Percentiles rank a stretch among this genome's conserved stretches.
phyloP scores from a whole-genome alignment of 164 flowering plant genomes.

The Santalum album region DNA sequence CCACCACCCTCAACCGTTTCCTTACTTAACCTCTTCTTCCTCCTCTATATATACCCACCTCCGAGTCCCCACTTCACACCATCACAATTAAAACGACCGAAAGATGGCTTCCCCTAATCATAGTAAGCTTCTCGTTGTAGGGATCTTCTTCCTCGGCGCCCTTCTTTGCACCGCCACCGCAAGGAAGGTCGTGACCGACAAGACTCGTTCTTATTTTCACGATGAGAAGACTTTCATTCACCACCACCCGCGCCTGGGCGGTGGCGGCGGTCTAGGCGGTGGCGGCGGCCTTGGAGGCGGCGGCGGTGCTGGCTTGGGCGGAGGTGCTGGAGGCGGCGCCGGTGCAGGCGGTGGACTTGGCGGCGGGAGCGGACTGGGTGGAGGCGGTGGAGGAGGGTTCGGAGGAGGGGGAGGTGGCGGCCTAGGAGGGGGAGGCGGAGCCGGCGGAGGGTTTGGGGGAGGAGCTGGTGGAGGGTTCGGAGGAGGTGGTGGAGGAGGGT shows the following conservation, averaged over 20 bases:
- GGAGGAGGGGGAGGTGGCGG: constrained; percentile 21
- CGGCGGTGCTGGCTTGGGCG: no score
- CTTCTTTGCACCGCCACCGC: constrained; percentile 4
- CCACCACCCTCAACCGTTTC: no score
- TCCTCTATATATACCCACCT: no score
- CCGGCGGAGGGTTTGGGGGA: constrained; percentile 16
- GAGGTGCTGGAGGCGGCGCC: no score
- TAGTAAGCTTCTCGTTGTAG: constrained; percentile 19
- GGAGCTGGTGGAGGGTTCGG: constrained; percentile 24
- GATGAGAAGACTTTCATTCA: no score
- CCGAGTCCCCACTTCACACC: no score
- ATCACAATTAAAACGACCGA: no score
- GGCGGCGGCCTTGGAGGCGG: constrained; percentile 23
- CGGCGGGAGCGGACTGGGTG: constrained; percentile 16
- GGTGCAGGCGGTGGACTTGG: constrained; percentile 21
- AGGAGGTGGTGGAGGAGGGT: constrained; percentile 22
- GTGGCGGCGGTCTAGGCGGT: constrained; percentile 15
- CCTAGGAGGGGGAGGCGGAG: constrained; percentile 13
- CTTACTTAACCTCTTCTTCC: no score
- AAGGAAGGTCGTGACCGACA: no score
- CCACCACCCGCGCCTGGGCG: constrained; percentile 12
- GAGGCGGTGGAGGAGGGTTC: no score
- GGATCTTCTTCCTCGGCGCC: constrained; percentile 24
- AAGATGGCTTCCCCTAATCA: no score
- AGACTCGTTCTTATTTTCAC: no score